Base-by-base conservation (phyloP, 2,329 filamentous ascomycete species). In the Sarocladium strictum region DNA sequence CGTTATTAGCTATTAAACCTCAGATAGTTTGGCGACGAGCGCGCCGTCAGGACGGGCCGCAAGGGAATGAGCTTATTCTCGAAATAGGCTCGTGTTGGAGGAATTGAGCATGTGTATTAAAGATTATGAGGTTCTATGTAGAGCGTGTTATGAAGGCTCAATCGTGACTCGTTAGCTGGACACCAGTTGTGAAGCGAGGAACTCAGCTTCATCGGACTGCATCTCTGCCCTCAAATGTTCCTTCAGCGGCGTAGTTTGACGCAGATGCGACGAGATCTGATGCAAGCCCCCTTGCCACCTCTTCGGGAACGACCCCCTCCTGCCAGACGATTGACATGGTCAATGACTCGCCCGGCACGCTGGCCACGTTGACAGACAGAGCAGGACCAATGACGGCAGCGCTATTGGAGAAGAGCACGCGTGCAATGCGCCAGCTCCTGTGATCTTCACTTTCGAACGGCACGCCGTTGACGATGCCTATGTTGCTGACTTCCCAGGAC, bases 401-500 rank as follows among this genome's bases (percentile, higher is more conserved):
- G 0, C 76, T 72, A 56, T 81, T 80, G 0, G 75, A 72, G 60
- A 83, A 81, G 14, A 80, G 58, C 17, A 70, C 63, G n/a, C 76
- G 70, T 3, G 69, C 67, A 23, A 80, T 69, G 2, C 57, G 60
- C 70, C 71, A 73, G 2, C 45, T 55, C 40, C 58, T 54, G 21
- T 38, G 50, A 17, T 53, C 35, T 21, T 53, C 50, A 21, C 15
- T 19, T 7, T 38, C 50, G 21, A 53, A 40, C 11, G 50, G 50
- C 11, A 40, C 32, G 4, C 50, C 50, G 4, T 65, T 61, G n/a
- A 77, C 61, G 14, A 67, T 67, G 1, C 80, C 80, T 4, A 81
- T 56, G 60, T 83, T 84, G 57, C 76, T 81, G 3, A 83, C 60
- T 57, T 77, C 75, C 73, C 78, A 83, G 1, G 76, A 74, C 2